phyloP scores from a whole-genome alignment of 2,329 filamentous ascomycete species.

The Emericellopsis cladophorae region DNA sequence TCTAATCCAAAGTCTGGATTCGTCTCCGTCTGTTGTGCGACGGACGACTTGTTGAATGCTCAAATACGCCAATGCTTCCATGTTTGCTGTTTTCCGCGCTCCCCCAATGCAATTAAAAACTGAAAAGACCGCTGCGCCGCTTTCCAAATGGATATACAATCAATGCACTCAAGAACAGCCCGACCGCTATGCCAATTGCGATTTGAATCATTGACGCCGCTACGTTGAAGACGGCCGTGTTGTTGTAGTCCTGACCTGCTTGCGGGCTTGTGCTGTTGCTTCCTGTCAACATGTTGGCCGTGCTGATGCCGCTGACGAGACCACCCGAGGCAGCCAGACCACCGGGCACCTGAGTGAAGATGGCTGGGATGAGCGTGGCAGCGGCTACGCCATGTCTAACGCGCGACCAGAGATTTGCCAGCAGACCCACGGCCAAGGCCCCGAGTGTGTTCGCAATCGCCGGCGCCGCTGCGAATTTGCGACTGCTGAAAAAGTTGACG shows the following conservation, averaged over 20 bases:
- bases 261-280: not conserved
- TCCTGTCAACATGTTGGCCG: constrained; percentile 27
- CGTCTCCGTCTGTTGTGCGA: no score
- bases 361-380: constrained; percentile 31
- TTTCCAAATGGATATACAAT: constrained; percentile 36
- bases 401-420: constrained; percentile 66
- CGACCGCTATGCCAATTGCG: constrained; percentile 37
- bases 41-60: no score
- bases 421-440: constrained; percentile 61
- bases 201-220: constrained; percentile 39
- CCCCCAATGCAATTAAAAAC: constrained; percentile 19
- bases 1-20: no score
- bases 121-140: constrained; percentile 34
- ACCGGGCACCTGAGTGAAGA: constrained; percentile 35
- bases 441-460: constrained; percentile 69
- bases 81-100: no score
- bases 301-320: constrained; percentile 28
- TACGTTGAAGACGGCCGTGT: constrained; percentile 29
- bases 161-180: constrained; percentile 34
- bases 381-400: constrained; percentile 37
- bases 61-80: no score
- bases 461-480: constrained; percentile 53
- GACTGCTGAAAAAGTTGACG: constrained; percentile 60
- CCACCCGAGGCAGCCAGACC: constrained; percentile 33
- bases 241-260: constrained; percentile 10